Evolutionary conservation across 192 early-diverging fungal genomes (phyloP), one percentile per base, ranked within the genome.

Genomic region (Umbelopsis sp.): DNA sequence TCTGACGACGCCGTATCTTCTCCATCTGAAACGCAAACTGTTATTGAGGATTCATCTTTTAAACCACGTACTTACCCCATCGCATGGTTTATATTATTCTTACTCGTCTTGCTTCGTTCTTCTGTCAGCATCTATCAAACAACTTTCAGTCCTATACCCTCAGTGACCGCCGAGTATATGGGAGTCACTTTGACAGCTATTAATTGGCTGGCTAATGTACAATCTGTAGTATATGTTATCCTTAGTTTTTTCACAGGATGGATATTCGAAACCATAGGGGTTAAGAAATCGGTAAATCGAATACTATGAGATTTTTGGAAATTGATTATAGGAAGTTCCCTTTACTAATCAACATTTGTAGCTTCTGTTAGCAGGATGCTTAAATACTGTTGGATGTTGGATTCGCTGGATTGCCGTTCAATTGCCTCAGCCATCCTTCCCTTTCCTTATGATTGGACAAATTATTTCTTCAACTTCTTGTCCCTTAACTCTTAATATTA

Each of bases 131-230:
- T 79, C 16, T 79, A 75, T 31, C 73, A 75, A 56, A 74, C 66
- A 25, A 79, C 77, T 20, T 79, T 65, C 49, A 75, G 73, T 69
- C 68, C 69, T 12, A 66, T 79, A 5, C 77, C 77, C 21, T 31
- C 43, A 6, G n/a, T 79, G 3, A 69, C 68, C 0, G 67, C 62
- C 5, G 73, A 75, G 26, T 71, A 67, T 31, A 72, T 79, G 51
- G 45, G 51, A 16, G 74, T 79, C 5, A 59, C 65, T 65, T 45
- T 79, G 34, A 70, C 73, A 21, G 73, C 73, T 14, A 56, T 79
- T 32, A 79, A 74, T 68, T 79, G 77, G 77, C 67, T 79, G 10
- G 65, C 74, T n/a, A 79, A 79, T 45, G 66, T 79, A 29, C 73
- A 74, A 70, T 70, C 72, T 24, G 31, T 78, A 4, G 69, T 78